Base-by-base conservation (phyloP, 176 grass and related monocot genomes). In the Rhynchospora tenuis region DNA sequence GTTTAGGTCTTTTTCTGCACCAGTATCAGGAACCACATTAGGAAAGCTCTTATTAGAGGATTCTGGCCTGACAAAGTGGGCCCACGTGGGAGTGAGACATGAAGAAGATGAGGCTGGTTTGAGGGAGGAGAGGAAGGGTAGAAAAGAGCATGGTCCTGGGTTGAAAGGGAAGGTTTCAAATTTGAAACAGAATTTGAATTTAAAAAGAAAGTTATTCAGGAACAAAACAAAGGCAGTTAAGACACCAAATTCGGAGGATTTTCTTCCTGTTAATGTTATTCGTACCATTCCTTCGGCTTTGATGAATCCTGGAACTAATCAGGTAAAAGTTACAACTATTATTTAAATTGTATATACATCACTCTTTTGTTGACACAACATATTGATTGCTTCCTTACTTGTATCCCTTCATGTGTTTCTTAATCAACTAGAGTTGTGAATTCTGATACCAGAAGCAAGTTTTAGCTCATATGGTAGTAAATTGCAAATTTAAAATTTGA, bases 1-100 rank as follows among this genome's bases (percentile, higher is more conserved):
- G 0, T 24, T 90, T 74, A 66, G 92, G 20, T 98, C 95, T 0
- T 93, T 94, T 64, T 98, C 95, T 2, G 92, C 92, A 10, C 92
- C 92, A 20, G 82, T 83, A 71, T 61, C 82, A 1, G 87, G 83
- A 48, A 82, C 84, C 57, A 83, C 72, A 26, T 71, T 73, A 0
- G 73, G 46, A 20, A 91, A 88, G 27, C 33, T 91, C 19, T 73
- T 83, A 50, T 20, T 51, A 19, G 92, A 94, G 16, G 92, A 87
- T 27, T 82, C 81, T 19, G 73, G 69, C 43, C 65, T 69, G 28
- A 46, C 59, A 47, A 61, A 64, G 20, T 59, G 81, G 15, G 66
- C 80, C 52, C 78, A 86, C 28, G 58, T 89, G 45, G 75, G 47
- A 16, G 79, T 57, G 44, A 81, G 83, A 7, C 58, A 70, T 43